phyloP scores from a whole-genome alignment of 257 asterid species.

The Nicotiana tabacum region DNA sequence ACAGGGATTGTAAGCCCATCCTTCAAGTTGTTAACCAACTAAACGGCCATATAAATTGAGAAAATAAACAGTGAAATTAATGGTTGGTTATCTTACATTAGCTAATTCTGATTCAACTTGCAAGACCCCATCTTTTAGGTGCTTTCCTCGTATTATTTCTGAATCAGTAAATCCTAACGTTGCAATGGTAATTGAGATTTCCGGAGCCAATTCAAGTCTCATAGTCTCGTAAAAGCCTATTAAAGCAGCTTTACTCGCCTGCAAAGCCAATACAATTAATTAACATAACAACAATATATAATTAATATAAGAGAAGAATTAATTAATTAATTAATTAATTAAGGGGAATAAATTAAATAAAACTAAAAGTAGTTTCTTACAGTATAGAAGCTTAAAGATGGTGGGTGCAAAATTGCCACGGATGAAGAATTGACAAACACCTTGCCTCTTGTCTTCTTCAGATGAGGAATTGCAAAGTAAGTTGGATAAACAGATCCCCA shows the following conservation, averaged over 20 bases:
- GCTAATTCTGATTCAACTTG: neutral
- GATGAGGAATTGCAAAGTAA: constrained; percentile 24
- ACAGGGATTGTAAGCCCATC: neutral
- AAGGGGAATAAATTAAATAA: no score
- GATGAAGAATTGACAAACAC: constrained; percentile 22
- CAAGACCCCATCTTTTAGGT: constrained; percentile 3
- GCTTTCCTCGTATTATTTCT: constrained; percentile 10
- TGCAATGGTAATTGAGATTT: constrained; percentile 13
- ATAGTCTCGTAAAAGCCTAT: constrained; percentile 16
- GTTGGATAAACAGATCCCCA: constrained; percentile 28
- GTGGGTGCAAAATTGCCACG: constrained; percentile 1
- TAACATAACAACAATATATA: no score
- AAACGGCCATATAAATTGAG: neutral
- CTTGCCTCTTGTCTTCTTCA: constrained; percentile 14
- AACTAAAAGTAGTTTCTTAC: neutral
- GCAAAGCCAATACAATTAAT: neutral
- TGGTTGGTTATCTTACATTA: neutral
- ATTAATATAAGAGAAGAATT: no score
- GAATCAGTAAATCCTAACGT: constrained; percentile 13
- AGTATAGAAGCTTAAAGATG: constrained; percentile 7
- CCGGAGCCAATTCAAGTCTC: constrained; percentile 19
- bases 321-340: no score
- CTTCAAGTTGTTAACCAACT: neutral
- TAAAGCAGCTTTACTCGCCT: constrained; percentile 23
- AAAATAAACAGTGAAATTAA: neutral